phyloP scores from a whole-genome alignment of 495 filamentous ascomycete genomes.

The Lophium mytilinum region DNA sequence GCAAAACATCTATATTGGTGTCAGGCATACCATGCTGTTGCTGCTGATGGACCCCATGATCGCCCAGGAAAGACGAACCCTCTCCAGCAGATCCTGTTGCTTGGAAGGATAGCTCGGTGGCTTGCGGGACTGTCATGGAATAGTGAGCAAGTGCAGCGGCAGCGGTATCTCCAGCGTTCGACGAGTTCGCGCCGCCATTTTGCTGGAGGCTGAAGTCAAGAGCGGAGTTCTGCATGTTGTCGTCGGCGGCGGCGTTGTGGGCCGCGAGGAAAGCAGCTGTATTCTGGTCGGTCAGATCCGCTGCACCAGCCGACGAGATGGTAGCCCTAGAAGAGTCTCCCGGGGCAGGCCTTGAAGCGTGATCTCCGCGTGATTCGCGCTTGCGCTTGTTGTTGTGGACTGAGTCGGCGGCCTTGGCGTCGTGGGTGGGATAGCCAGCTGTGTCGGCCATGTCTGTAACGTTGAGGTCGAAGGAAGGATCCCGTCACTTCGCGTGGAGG shows the following conservation, averaged over 20 bases:
- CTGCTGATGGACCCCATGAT: conserved; percentile 26
- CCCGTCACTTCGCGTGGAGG: conserved; percentile 19
- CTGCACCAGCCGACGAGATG: conserved; percentile 2
- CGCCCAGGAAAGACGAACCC: conserved; percentile 31
- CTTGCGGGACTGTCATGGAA: conserved; percentile 60
- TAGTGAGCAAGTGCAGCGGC: conserved; percentile 64
- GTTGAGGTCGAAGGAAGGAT: conserved; percentile 4
- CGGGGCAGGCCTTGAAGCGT: conserved; percentile 24
- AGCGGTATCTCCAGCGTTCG: conserved; percentile 47
- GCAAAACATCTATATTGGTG: conserved; percentile 26
- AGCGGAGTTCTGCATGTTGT: conserved; percentile 24
- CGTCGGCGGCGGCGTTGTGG: conserved; percentile 24
- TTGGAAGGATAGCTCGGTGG: conserved; percentile 61
- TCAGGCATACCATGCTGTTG: conserved; percentile 23
- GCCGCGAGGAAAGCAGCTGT: conserved; percentile 21
- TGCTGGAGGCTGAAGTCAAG: conserved; percentile 24
- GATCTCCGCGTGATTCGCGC: conserved; percentile 24
- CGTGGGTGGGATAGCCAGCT: conserved; percentile 23
- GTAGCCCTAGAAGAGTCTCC: neutral
- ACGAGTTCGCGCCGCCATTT: conserved; percentile 20
- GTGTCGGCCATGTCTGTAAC: conserved; percentile 22
- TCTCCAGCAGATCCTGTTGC: conserved; percentile 28
- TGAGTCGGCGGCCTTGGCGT: conserved; percentile 12
- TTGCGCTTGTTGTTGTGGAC: conserved; percentile 31
- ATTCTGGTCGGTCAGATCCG: conserved; percentile 22